Evolutionary conservation across 2,329 filamentous ascomycete genomes (phyloP), one percentile per base, ranked within the genome.

Genomic region (Monilinia fructigena): DNA sequence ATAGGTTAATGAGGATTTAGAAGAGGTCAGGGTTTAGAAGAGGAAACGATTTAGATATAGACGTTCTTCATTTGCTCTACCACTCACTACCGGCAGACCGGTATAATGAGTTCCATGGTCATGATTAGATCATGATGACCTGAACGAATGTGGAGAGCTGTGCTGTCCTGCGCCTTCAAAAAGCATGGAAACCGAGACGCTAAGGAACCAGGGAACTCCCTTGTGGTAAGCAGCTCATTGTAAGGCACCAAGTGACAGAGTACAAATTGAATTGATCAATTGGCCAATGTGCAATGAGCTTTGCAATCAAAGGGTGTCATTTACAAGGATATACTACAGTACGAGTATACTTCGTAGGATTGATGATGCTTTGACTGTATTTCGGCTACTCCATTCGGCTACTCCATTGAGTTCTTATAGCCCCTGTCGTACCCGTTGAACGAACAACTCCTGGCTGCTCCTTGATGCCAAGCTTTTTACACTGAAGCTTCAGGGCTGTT

Each of bases 101-200:
- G 42, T 18, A 50, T 1, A 10, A 59, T 60, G 42, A 42, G 28
- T 55, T 59, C 55, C 35, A 52, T 59, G 42, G 23, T 23, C 35
- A 52, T 59, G 42, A 50, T 23, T 20, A 11, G 47, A 23, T 23
- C 47, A 48, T 48, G 20, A 23, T 23, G 38, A 14, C 38, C 53
- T 58, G n/a, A 20, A 12, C 40, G 0, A 31, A 52, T 59, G 55
- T 65, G 63, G 62, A 65, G 54, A 65, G 63, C 54, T 60, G 53
- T 26, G 58, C 59, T 23, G 47, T 7, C 8, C n/a, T 23, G 10
- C 26, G 12, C 14, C 42, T 35, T 35, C 7, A 35, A 5, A 35
- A 45, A 45, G 42, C 4, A 20, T 16, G 42, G 42, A 45, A 6
- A 45, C 12, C 16, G 18, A 45, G 12, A 18, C 42, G 42, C 42